Evolutionary conservation across 805 yeast species (phyloP).

Genomic region (Candida xyloterini): DNA sequence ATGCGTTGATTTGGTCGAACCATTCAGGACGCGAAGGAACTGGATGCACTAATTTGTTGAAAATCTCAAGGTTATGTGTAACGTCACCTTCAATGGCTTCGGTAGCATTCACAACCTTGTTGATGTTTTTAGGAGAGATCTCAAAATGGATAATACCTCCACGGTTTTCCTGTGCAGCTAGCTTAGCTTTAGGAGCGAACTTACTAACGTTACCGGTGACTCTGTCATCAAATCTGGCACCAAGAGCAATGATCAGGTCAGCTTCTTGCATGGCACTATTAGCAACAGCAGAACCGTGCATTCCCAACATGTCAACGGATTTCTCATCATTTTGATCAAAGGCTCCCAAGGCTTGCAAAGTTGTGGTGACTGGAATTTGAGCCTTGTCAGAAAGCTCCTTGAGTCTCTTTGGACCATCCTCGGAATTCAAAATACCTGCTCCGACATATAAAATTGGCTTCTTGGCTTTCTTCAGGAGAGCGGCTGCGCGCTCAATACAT

Average conservation of each 20-base stretch:
- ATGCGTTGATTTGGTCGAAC: conserved; percentile 67
- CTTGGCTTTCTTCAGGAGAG: conserved; percentile 75
- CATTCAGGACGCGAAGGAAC: conserved; percentile 74
- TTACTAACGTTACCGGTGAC: conserved; percentile 83
- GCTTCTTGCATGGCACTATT: conserved; percentile 92
- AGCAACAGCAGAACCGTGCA: conserved; percentile 97
- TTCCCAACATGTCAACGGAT: conserved; percentile 94
- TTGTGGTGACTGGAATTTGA: conserved; percentile 92
- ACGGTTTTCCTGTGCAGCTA: conserved; percentile 81
- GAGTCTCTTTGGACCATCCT: conserved; percentile 74
- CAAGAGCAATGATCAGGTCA: conserved; percentile 88
- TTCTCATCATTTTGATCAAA: conserved; percentile 90
- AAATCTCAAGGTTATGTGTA: conserved; percentile 64
- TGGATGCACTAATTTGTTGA: conserved; percentile 66
- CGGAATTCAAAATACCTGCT: conserved; percentile 78
- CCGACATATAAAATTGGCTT: conserved; percentile 90
- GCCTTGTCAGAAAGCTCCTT: conserved; percentile 89
- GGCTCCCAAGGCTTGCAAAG: conserved; percentile 90
- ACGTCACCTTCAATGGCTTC: conserved; percentile 98
- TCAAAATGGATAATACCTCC: conserved; percentile 98
- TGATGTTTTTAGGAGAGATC: conserved; percentile 93
- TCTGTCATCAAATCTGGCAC: conserved; percentile 98
- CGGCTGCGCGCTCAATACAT: conserved; percentile 74
- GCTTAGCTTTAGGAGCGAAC: conserved; percentile 91
- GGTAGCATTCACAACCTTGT: conserved; percentile 94